These are phyloP conservation scores for Termitomyces sp. DNA, from an alignment of 768 basidiomycete species.

Conservation along the genomic window DNA sequence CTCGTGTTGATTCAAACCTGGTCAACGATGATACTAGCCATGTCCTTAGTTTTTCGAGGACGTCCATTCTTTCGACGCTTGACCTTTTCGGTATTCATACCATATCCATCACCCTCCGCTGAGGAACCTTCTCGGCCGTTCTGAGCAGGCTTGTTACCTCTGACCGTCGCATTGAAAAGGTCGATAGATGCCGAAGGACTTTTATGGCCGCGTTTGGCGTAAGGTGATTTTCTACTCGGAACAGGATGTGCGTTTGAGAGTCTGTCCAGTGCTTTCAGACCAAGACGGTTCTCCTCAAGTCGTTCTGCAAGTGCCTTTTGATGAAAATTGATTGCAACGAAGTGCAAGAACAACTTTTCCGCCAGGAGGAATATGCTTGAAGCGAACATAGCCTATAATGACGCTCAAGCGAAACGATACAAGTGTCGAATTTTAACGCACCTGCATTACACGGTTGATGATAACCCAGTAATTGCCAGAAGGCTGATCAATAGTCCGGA, in stretches of 20 bases:
- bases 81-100: constrained; percentile 1
- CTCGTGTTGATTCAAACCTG: constrained; percentile 32
- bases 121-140: constrained; percentile 10
- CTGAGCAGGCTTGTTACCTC: constrained; percentile 12
- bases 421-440: constrained; percentile 16
- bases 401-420: constrained; percentile 2
- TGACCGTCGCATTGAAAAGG: constrained; percentile 15
- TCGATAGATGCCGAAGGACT: constrained; percentile 30
- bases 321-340: constrained; percentile 79
- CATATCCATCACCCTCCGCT: constrained; percentile 11
- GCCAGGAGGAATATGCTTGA: constrained; percentile 35
- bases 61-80: constrained; percentile 22
- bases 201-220: constrained; percentile 43
- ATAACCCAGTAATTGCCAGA: constrained; percentile 62
- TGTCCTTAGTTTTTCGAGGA: constrained; percentile 42
- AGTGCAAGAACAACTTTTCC: constrained; percentile 59
- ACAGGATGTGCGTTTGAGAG: constrained; percentile 62
- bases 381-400: constrained; percentile 36
- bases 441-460: constrained; percentile 70
- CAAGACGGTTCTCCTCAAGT: constrained; percentile 62
- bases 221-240: constrained; percentile 29
- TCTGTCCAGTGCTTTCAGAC: constrained; percentile 63
- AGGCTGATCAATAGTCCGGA: constrained; percentile 52
- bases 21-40: constrained; percentile 67
- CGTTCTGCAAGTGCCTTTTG: constrained; percentile 72